These are phyloP conservation scores for Wilcoxina mikolae DNA, from an alignment of 495 filamentous ascomycete species.

Conservation along the genomic window DNA sequence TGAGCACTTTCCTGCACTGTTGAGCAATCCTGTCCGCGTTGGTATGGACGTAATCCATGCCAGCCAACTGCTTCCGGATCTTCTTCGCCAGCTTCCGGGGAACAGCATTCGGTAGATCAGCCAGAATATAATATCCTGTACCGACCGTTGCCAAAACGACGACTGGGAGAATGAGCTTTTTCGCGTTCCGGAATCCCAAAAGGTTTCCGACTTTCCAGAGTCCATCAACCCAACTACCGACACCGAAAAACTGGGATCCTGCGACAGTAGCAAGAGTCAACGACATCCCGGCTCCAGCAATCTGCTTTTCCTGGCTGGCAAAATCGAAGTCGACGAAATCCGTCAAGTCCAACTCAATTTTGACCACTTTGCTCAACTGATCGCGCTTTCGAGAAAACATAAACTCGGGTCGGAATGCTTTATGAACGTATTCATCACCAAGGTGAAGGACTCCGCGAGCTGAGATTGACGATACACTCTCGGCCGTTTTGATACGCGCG, in stretches of 20 bases:
- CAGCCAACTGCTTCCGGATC: slow-evolving; percentile 58
- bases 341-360: slow-evolving; percentile 71
- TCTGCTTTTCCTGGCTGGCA: slow-evolving; percentile 74
- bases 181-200: slow-evolving; percentile 68
- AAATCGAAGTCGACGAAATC: slow-evolving; percentile 96
- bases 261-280: slow-evolving; percentile 81
- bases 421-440: slow-evolving; percentile 65
- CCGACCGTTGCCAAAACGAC: slow-evolving; percentile 62
- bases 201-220: slow-evolving; percentile 62
- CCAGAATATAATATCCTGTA: slow-evolving; percentile 61
- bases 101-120: slow-evolving; percentile 73
- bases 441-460: slow-evolving; percentile 77
- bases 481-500: slow-evolving; percentile 59
- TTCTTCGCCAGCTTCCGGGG: slow-evolving; percentile 75
- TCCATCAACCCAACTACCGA: slow-evolving; percentile 79
- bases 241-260: slow-evolving; percentile 63
- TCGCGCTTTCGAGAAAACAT: slow-evolving; percentile 84
- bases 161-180: slow-evolving; percentile 67
- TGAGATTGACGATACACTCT: slow-evolving; percentile 77
- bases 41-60: slow-evolving; percentile 80
- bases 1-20: slow-evolving; percentile 74
- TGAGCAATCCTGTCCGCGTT: slow-evolving; percentile 70
- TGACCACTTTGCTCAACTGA: slow-evolving; percentile 63
- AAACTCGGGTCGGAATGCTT: slow-evolving; percentile 72
- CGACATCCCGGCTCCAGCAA: slow-evolving; percentile 82